A percentile compares a stretch with the other conserved stretches of the same genome.
phyloP scores from a whole-genome alignment of 2,329 filamentous ascomycete genomes.

The Pseudogymnoascus sp. region DNA sequence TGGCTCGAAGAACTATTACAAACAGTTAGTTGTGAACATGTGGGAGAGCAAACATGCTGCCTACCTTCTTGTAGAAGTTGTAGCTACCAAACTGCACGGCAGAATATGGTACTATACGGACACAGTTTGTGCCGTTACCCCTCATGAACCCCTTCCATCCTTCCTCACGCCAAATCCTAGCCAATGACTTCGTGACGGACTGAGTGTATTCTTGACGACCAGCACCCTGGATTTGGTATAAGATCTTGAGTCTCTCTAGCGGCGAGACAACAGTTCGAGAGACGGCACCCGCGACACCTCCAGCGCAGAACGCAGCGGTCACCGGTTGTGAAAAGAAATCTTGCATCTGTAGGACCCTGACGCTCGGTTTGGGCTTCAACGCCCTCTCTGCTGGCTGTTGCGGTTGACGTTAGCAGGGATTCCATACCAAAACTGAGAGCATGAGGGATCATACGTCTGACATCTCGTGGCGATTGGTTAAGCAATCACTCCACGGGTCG shows the following conservation, averaged over 20 bases:
- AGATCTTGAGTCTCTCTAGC: slow-evolving; percentile 89
- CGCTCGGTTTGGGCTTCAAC: slow-evolving; percentile 28
- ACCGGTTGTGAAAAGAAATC: slow-evolving; percentile 71
- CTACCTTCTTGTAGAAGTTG: slow-evolving; percentile 78
- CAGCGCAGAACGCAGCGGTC: slow-evolving; percentile 85
- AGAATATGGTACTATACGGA: slow-evolving; percentile 96
- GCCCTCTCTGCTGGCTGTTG: slow-evolving; percentile 21
- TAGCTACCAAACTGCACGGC: slow-evolving; percentile 98
- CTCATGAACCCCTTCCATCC: slow-evolving; percentile 97
- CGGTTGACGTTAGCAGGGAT: slow-evolving; percentile 2
- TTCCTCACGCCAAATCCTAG: slow-evolving; percentile 95
- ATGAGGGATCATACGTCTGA: background rate
- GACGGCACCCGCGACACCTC: slow-evolving; percentile 91
- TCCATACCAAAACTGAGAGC: background rate
- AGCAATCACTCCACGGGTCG: background rate
- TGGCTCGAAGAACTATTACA: slow-evolving; percentile 64
- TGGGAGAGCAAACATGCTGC: too few relatives aligned
- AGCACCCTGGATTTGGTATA: slow-evolving; percentile 92
- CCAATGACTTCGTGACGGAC: slow-evolving; percentile 79
- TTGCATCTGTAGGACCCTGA: slow-evolving; percentile 28
- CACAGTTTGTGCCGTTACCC: slow-evolving; percentile 96
- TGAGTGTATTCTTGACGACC: slow-evolving; percentile 90
- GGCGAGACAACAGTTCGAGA: slow-evolving; percentile 95
- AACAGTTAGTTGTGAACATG: too few relatives aligned
- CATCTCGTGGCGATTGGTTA: slow-evolving; percentile 7